Percentiles rank a stretch among this genome's conserved stretches.
Conservation (phyloP, 805 yeast species). For the Candida gorgasii region DNA sequence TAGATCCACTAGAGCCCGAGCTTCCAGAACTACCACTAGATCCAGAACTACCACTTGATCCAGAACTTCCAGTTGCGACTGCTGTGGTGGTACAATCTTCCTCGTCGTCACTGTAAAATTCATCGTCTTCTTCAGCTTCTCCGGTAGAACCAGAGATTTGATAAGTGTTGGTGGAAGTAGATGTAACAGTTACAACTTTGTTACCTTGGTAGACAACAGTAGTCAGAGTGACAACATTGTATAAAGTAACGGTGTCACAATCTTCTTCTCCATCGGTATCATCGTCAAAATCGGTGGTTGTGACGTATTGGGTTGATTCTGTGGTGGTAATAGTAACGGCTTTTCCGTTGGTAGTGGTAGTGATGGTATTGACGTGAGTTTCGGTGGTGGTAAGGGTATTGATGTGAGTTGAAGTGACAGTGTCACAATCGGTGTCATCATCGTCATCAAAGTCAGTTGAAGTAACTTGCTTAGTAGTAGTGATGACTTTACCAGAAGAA, state of each 20-base stretch:
- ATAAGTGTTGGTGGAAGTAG: constrained; percentile 10
- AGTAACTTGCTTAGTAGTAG: constrained; percentile 11
- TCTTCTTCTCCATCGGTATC: constrained; percentile 13
- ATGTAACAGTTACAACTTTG: constrained; percentile 16
- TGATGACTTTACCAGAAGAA: constrained; percentile 4
- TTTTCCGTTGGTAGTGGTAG: constrained; percentile 7
- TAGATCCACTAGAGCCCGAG: constrained; percentile 2
- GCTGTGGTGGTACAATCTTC: constrained; percentile 12
- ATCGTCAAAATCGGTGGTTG: constrained; percentile 4
- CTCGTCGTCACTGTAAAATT: constrained; percentile 14
- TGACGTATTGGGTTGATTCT: constrained; percentile 5
- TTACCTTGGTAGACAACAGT: constrained; percentile 16
- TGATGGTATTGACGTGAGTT: constrained; percentile 3
- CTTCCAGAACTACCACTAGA: constrained; percentile 10
- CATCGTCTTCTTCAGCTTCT: constrained; percentile 18
- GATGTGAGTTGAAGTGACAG: neutral
- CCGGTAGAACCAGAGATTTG: constrained; percentile 7
- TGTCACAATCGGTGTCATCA: constrained; percentile 12
- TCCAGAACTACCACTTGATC: constrained; percentile 11
- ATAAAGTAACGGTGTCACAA: constrained; percentile 17
- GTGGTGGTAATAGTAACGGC: constrained; percentile 8
- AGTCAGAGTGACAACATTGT: constrained; percentile 12
- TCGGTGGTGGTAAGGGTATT: constrained; percentile 6
- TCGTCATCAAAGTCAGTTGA: constrained; percentile 17
- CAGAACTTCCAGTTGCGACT: constrained; percentile 12